phyloP scores from a whole-genome alignment of 164 flowering plant species.

The Paratinospora sagittata region DNA sequence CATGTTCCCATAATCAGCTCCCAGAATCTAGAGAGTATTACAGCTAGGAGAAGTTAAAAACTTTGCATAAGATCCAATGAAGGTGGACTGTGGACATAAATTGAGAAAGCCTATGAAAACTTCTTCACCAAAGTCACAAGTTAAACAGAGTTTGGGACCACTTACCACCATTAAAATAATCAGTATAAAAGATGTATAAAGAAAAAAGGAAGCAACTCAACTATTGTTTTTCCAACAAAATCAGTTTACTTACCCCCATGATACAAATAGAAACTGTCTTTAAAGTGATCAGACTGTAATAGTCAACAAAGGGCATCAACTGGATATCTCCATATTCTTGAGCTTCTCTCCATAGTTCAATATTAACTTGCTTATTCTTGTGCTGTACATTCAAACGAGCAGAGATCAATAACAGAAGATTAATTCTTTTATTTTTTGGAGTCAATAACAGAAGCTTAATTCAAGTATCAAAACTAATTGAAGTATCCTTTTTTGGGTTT shows the following conservation, averaged over 20 bases:
- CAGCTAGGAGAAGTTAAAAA: too few species aligned
- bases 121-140: too few species aligned
- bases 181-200: too few species aligned
- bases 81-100: too few species aligned
- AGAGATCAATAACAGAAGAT: neutral
- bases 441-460: neutral
- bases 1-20: too few species aligned
- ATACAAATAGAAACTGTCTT: conserved; percentile 86
- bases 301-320: conserved; percentile 94
- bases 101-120: too few species aligned
- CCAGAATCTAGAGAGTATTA: too few species aligned
- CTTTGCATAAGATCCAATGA: too few species aligned
- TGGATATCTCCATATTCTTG: conserved; percentile 81
- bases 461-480: neutral
- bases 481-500: neutral
- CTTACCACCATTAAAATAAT: too few species aligned
- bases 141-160: too few species aligned
- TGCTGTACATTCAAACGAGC: conserved; percentile 42
- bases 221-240: neutral
- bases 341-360: conserved; percentile 78
- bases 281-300: conserved; percentile 71
- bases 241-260: conserved; percentile 51
- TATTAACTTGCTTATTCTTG: conserved; percentile 63
- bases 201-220: too few species aligned
- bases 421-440: neutral